These are phyloP conservation scores for Nepenthes mirabilis DNA, from an alignment of 148 eudicot genomes.

Conservation along the genomic window DNA sequence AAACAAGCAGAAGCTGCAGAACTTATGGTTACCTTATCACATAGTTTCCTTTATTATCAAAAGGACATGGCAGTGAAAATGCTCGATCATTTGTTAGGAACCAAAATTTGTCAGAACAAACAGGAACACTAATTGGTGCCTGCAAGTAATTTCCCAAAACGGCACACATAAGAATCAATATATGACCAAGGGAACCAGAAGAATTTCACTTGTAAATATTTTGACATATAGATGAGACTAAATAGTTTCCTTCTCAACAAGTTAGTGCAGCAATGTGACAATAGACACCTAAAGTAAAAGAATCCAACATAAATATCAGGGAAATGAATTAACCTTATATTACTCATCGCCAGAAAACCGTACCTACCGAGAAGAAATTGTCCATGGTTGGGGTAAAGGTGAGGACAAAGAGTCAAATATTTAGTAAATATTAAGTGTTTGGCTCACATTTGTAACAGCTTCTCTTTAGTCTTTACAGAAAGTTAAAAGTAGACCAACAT, in stretches of 20 bases:
- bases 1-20: background rate
- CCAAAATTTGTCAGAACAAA: slow-evolving; percentile 83
- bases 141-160: slow-evolving; percentile 17
- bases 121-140: slow-evolving; percentile 88
- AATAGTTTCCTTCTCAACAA: background rate
- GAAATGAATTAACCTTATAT: too few species aligned
- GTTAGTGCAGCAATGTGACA: too few species aligned
- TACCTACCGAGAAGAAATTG: too few species aligned
- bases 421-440: too few species aligned
- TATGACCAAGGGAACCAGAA: background rate
- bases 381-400: too few species aligned
- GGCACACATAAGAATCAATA: background rate
- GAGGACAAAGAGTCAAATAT: too few species aligned
- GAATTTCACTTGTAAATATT: too few species aligned
- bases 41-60: slow-evolving; percentile 86
- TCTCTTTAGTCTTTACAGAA: too few species aligned
- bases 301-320: too few species aligned
- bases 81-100: slow-evolving; percentile 58
- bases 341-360: too few species aligned
- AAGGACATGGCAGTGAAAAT: slow-evolving; percentile 74
- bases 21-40: slow-evolving; percentile 58
- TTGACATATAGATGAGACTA: background rate
- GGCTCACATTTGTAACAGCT: too few species aligned
- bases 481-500: background rate
- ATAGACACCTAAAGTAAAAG: too few species aligned